Conservation (phyloP, 768 basidiomycete species). For the Megacollybia marginata region DNA sequence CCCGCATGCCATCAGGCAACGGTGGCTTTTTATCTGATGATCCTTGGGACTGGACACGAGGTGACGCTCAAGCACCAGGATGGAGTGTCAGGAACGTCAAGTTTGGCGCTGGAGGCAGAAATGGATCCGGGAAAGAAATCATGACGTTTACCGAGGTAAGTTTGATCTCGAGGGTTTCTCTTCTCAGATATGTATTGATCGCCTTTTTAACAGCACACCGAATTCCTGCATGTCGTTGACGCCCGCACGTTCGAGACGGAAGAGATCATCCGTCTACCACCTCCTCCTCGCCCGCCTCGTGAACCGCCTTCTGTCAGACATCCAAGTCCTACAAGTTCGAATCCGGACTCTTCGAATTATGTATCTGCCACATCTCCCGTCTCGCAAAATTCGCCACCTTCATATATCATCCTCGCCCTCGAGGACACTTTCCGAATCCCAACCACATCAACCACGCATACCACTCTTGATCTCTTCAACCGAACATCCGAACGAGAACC, state of each 20-base stretch:
- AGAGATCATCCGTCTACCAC: constrained; percentile 43
- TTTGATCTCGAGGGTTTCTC: not conserved
- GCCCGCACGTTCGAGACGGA: constrained; percentile 80
- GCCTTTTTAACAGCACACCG: constrained; percentile 55
- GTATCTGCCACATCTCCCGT: constrained; percentile 8
- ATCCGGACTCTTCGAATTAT: not conserved
- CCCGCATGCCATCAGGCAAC: constrained; percentile 12
- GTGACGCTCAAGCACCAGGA: constrained; percentile 54
- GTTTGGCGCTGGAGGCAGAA: constrained; percentile 58
- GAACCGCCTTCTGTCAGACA: constrained; percentile 6
- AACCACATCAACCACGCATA: not conserved
- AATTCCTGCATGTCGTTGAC: constrained; percentile 76
- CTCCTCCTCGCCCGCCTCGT: not conserved
- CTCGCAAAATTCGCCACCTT: constrained; percentile 8
- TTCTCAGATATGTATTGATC: not conserved
- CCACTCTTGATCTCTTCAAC: constrained; percentile 11
- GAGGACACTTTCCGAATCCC: constrained; percentile 55
- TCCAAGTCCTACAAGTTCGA: constrained; percentile 4
- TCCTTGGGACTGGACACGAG: constrained; percentile 61
- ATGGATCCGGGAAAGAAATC: constrained; percentile 55
- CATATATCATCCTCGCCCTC: constrained; percentile 39
- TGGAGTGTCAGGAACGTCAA: constrained; percentile 87
- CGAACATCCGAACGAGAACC: constrained; percentile 21
- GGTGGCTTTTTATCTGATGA: constrained; percentile 46
- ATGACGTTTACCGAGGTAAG: constrained; percentile 88